These are phyloP conservation scores for Coemansia sp. DNA, from an alignment of 192 early-diverging fungal species.

Conservation along the genomic window DNA sequence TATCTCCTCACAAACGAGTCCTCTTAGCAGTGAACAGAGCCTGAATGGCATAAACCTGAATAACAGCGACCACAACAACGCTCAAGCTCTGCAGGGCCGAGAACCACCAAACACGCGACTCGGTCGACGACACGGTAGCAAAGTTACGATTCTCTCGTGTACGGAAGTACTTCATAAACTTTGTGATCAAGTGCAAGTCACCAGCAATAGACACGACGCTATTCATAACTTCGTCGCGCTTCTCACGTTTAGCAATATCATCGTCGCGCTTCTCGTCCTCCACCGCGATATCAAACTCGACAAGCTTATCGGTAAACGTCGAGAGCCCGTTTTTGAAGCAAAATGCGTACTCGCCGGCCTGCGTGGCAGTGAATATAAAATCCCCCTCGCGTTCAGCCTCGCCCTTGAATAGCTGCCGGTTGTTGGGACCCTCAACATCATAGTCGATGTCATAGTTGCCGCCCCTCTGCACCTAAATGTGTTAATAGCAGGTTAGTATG, in stretches of 20 bases:
- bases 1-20: conserved; percentile 34
- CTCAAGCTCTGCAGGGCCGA: conserved; percentile 73
- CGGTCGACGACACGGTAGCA: conserved; percentile 85
- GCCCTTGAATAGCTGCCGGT: conserved; percentile 69
- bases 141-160: conserved; percentile 91
- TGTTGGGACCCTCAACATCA: conserved; percentile 76
- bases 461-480: conserved; percentile 86
- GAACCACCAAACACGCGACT: conserved; percentile 92
- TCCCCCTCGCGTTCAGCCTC: conserved; percentile 94
- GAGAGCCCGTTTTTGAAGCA: conserved; percentile 97
- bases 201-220: conserved; percentile 65
- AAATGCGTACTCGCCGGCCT: conserved; percentile 91
- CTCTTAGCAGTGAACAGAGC: conserved; percentile 85
- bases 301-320: conserved; percentile 90
- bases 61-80: conserved; percentile 80
- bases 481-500: neutral
- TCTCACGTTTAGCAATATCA: conserved; percentile 60
- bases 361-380: conserved; percentile 86
- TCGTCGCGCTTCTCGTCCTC: conserved; percentile 82
- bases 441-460: conserved; percentile 98
- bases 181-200: conserved; percentile 69
- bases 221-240: conserved; percentile 61
- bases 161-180: conserved; percentile 87
- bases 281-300: conserved; percentile 94
- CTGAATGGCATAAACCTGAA: conserved; percentile 95